Percentiles rank a stretch among this genome's conserved stretches.
phyloP scores from a whole-genome alignment of 805 yeast species.

The Metschnikowia drakensbergensis region DNA sequence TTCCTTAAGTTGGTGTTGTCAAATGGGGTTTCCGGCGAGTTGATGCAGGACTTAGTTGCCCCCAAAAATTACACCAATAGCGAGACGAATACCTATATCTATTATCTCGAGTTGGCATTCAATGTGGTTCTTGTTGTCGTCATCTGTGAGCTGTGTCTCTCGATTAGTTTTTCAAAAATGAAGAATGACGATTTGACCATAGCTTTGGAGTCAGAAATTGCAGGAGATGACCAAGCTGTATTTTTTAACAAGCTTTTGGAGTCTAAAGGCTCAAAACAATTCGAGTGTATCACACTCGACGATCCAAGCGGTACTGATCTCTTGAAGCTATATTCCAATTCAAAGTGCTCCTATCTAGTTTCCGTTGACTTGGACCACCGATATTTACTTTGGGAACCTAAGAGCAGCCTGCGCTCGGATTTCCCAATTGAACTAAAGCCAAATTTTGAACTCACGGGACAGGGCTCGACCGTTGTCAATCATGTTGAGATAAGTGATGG shows the following conservation, averaged over 20 bases:
- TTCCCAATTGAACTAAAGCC: not conserved
- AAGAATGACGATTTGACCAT: not conserved
- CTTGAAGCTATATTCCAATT: constrained; percentile 54
- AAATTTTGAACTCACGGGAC: constrained; percentile 25
- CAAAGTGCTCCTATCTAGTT: constrained; percentile 58
- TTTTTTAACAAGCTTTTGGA: constrained; percentile 8
- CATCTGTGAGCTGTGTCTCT: not conserved
- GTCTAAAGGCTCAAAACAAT: constrained; percentile 19
- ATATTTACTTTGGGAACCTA: constrained; percentile 70
- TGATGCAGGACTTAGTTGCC: not conserved
- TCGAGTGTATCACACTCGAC: constrained; percentile 30
- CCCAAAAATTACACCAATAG: not conserved
- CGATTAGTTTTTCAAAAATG: not conserved
- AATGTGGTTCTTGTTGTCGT: constrained; percentile 25
- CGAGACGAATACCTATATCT: constrained; percentile 37
- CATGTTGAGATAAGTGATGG: constrained; percentile 53
- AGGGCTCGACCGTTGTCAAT: constrained; percentile 29
- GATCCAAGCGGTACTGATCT: constrained; percentile 61
- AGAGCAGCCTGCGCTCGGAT: not conserved
- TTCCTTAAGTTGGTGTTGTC: not conserved
- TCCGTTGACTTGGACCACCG: constrained; percentile 72
- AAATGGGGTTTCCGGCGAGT: not conserved
- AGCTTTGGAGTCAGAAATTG: constrained; percentile 1
- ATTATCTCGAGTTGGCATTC: constrained; percentile 53
- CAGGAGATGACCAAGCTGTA: constrained; percentile 1